These are phyloP conservation scores for Colletotrichum melonis DNA, from an alignment of 2,329 filamentous ascomycete genomes.

Conservation along the genomic window DNA sequence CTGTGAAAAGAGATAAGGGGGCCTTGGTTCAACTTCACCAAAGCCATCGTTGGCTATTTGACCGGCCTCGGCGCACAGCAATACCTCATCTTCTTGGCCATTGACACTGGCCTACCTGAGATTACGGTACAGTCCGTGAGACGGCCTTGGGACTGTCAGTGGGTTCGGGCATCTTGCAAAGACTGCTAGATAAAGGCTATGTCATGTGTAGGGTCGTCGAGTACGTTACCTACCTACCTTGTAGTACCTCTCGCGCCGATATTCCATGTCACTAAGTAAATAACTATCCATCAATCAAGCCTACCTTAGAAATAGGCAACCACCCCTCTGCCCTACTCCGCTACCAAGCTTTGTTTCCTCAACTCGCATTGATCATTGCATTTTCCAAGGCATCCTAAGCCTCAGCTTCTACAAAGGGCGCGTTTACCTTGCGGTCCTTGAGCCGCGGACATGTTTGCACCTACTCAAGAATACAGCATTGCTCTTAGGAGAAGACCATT, in stretches of 20 bases:
- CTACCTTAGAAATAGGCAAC: background rate
- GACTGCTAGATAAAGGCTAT: background rate
- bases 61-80: background rate
- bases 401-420: background rate
- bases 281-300: background rate
- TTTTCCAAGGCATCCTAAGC: background rate
- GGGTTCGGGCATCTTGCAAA: background rate
- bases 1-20: background rate
- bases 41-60: constrained; percentile 6
- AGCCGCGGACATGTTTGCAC: background rate
- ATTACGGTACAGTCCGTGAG: background rate
- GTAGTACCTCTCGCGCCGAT: background rate
- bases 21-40: background rate
- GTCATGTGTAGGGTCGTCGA: background rate
- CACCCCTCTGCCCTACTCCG: background rate
- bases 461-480: background rate
- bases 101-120: background rate
- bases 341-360: background rate
- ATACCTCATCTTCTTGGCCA: constrained; percentile 6
- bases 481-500: background rate
- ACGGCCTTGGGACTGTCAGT: background rate
- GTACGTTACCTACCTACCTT: background rate
- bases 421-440: background rate
- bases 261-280: background rate
- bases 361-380: background rate